Base-by-base conservation (phyloP, 176 grass and related monocot genomes). In the Panicum miliaceum region DNA sequence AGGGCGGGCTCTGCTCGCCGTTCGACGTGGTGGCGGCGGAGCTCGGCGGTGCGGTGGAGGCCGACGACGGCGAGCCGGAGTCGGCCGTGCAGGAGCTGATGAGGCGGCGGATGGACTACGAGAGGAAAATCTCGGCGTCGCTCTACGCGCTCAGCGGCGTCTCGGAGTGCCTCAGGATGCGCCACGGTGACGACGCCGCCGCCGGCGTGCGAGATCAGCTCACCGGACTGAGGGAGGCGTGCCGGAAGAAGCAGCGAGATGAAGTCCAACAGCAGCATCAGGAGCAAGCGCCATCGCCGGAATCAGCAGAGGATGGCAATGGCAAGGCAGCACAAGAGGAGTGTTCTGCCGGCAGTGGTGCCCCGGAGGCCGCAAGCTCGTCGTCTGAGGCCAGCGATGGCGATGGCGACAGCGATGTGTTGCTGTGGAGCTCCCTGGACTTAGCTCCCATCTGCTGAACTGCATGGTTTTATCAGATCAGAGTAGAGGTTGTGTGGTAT, bases 91-190 rank as follows among this genome's bases (percentile, higher is more conserved):
- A 94, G 40, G 89, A 88, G n/a, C 83, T 86, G 68, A 76, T 90
- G 34, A 86, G 85, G 47, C 92, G 90, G 51, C 88, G 82, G 86
- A 91, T 93, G 89, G 89, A 93, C 48, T 89, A 92, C 87, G 90
- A 94, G 90, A 87, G 90, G 82, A 89, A 94, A 64, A 48, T 92
- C 42, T 94, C 92, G 25, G 92, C 90, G 22, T 94, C 88, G 42
- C 82, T 94, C 57, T 92, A 92, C 85, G 83, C 85, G 26, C 86
- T 92, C 35, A 88, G 59, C 68, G 88, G 90, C 62, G 80, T 99
- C 29, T 91, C 91, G 3, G 89, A 96, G 89, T 98, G 90, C 86
- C 89, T 93, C 54, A 64, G 58, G 43, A 87, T 90, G 70, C 45
- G 84, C 19, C 66, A 34, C 7, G 61, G 80, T 15, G 38, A 22